These are phyloP conservation scores for Trichomonas vaginalis DNA, from an alignment of 208 protist genomes.

Conservation along the genomic window DNA sequence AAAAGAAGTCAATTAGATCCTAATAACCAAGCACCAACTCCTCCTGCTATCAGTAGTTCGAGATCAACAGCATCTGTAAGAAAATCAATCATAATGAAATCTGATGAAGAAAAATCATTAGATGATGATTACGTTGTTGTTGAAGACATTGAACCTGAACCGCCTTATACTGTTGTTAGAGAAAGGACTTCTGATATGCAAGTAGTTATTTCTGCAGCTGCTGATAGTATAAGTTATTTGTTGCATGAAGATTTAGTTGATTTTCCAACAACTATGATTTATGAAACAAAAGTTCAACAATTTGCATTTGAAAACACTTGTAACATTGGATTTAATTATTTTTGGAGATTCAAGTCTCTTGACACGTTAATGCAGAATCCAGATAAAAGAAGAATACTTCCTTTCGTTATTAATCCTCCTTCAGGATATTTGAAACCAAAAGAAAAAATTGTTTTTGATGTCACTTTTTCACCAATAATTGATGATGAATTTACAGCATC, in stretches of 20 bases:
- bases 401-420: constrained; percentile 55
- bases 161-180: not conserved
- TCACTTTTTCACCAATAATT: constrained; percentile 60
- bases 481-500: constrained; percentile 37
- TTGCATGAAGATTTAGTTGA: constrained; percentile 38
- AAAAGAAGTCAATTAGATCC: not conserved
- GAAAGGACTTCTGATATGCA: not conserved
- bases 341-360: constrained; percentile 31
- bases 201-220: constrained; percentile 20
- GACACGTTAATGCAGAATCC: not conserved
- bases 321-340: constrained; percentile 55
- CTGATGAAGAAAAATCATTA: not conserved
- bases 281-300: constrained; percentile 55
- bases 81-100: not conserved
- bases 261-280: constrained; percentile 72
- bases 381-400: not conserved
- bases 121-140: not conserved
- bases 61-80: not conserved
- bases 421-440: constrained; percentile 47
- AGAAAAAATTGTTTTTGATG: constrained; percentile 39
- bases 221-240: constrained; percentile 27
- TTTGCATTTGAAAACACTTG: constrained; percentile 65
- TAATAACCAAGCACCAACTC: not conserved
- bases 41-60: not conserved
- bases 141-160: constrained; percentile 17